These are phyloP conservation scores for Dichotomocladium elegans DNA, from an alignment of 371 early-diverging fungal species.

Conservation along the genomic window DNA sequence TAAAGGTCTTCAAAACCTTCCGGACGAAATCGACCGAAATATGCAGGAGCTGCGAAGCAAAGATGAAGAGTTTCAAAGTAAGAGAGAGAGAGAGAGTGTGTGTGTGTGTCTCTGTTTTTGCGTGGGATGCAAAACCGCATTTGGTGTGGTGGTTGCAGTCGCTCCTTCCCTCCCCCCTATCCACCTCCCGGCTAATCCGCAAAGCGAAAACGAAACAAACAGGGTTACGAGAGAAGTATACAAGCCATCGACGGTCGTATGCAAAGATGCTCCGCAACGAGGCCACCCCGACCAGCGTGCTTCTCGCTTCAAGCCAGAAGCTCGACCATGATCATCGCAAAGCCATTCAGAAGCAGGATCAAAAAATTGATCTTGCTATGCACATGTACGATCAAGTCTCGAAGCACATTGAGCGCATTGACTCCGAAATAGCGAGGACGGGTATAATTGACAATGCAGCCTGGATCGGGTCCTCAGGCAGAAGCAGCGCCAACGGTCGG, in stretches of 20 bases:
- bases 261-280: constrained; percentile 12
- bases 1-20: constrained; percentile 39
- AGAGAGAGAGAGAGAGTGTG: background rate
- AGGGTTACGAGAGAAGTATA: constrained; percentile 20
- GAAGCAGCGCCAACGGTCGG: too few relatives aligned
- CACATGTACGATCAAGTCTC: constrained; percentile 43
- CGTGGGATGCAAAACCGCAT: too few relatives aligned
- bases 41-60: constrained; percentile 47
- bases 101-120: background rate
- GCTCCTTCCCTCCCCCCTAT: too few relatives aligned
- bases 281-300: constrained; percentile 4
- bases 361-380: constrained; percentile 43
- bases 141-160: too few relatives aligned
- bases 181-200: too few relatives aligned
- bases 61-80: constrained; percentile 49
- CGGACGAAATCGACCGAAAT: constrained; percentile 45
- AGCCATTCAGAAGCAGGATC: constrained; percentile 45
- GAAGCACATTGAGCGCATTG: constrained; percentile 44
- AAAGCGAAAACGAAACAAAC: too few relatives aligned
- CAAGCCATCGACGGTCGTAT: constrained; percentile 19
- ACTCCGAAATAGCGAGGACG: constrained; percentile 37
- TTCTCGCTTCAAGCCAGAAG: constrained; percentile 21
- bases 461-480: too few relatives aligned
- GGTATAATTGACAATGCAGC: constrained; percentile 30
- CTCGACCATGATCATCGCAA: constrained; percentile 35